Evolutionary conservation across 1,284 basidiomycete genomes (phyloP).

Genomic region (Flammula alnicola): DNA sequence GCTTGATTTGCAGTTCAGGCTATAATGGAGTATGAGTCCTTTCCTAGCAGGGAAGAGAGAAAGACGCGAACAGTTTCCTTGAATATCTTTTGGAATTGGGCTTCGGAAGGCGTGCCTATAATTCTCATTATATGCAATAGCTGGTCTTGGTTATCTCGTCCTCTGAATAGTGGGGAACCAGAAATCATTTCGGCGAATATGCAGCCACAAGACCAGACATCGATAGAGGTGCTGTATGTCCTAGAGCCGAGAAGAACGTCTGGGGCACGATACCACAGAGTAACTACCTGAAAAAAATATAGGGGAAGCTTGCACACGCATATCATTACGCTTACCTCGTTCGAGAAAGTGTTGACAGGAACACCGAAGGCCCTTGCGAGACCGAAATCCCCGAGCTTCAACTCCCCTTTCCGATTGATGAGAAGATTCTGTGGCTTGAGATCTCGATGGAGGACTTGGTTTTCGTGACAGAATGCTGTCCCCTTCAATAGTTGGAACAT

Average conservation of each 20-base stretch:
- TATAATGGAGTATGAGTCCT: slow-evolving; percentile 37
- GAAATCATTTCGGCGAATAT: slow-evolving; percentile 99
- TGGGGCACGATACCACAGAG: slow-evolving; percentile 98
- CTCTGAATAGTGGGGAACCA: slow-evolving; percentile 95
- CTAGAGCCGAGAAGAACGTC: slow-evolving; percentile 97
- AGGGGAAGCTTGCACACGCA: slow-evolving; percentile 29
- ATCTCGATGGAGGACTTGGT: slow-evolving; percentile 96
- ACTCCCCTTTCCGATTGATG: slow-evolving; percentile 96
- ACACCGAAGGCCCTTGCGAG: slow-evolving; percentile 95
- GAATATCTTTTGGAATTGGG: slow-evolving; percentile 87
- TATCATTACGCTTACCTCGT: too few relatives aligned
- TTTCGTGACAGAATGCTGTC: slow-evolving; percentile 98
- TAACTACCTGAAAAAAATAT: slow-evolving; percentile 76
- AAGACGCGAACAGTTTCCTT: slow-evolving; percentile 80
- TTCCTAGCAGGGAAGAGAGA: background rate
- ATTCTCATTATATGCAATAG: slow-evolving; percentile 97
- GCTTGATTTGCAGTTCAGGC: slow-evolving; percentile 91
- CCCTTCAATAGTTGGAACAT: slow-evolving; percentile 98
- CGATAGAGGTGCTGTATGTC: slow-evolving; percentile 98
- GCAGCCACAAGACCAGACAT: slow-evolving; percentile 99
- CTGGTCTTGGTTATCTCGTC: slow-evolving; percentile 98
- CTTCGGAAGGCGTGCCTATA: slow-evolving; percentile 93
- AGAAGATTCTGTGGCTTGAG: slow-evolving; percentile 98
- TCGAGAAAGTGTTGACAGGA: slow-evolving; percentile 95
- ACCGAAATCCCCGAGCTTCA: slow-evolving; percentile 97